phyloP scores from a whole-genome alignment of 2,329 filamentous ascomycete genomes.

The Diaporthe sp. region DNA sequence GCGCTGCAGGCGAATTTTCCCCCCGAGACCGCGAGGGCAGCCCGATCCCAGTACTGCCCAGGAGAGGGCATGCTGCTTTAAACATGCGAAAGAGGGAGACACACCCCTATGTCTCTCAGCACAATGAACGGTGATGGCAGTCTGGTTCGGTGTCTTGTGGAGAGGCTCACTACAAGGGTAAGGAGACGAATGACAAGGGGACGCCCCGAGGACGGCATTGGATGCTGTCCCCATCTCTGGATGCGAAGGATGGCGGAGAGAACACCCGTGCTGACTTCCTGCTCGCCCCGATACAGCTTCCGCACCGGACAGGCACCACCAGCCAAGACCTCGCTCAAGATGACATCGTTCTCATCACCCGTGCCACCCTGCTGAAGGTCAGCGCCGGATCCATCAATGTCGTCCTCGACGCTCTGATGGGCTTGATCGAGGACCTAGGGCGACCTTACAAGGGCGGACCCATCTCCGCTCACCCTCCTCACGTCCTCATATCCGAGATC shows the following conservation, averaged over 20 bases:
- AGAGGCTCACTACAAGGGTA: slow-evolving; percentile 74
- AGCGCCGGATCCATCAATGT: slow-evolving; percentile 66
- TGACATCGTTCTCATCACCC: slow-evolving; percentile 72
- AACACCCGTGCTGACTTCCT: slow-evolving; percentile 37
- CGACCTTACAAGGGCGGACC: slow-evolving; percentile 63
- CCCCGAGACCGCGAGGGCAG: slow-evolving; percentile 19
- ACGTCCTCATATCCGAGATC: slow-evolving; percentile 74
- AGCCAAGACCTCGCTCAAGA: slow-evolving; percentile 71
- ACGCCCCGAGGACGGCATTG: background rate
- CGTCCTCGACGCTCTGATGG: slow-evolving; percentile 70
- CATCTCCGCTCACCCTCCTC: slow-evolving; percentile 67
- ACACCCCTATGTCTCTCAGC: slow-evolving; percentile 45
- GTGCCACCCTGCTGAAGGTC: slow-evolving; percentile 72
- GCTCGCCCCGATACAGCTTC: slow-evolving; percentile 62
- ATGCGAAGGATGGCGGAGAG: slow-evolving; percentile 16
- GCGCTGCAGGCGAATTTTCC: slow-evolving; percentile 4
- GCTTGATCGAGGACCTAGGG: slow-evolving; percentile 70
- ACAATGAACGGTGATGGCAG: slow-evolving; percentile 72
- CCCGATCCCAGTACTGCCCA: slow-evolving; percentile 40
- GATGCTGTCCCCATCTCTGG: background rate
- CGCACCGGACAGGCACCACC: slow-evolving; percentile 72
- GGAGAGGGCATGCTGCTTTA: slow-evolving; percentile 42
- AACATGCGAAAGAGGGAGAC: slow-evolving; percentile 49
- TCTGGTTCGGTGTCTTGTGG: slow-evolving; percentile 73
- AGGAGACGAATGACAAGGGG: slow-evolving; percentile 39